Base-by-base conservation (phyloP, 1,284 basidiomycete species). In the Trichosporon inkin region DNA sequence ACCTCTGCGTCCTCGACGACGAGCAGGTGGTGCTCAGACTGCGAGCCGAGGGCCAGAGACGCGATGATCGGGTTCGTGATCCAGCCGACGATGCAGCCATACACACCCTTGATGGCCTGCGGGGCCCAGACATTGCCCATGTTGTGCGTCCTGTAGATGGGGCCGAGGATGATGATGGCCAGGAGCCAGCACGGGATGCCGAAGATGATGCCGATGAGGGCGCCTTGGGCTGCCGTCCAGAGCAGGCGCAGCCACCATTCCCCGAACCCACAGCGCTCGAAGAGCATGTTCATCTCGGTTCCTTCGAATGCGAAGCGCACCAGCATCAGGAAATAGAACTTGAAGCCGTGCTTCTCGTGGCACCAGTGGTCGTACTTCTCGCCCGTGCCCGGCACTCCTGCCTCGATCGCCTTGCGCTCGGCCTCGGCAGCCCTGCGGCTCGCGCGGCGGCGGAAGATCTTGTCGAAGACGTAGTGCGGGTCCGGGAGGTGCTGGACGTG, bases 11-110 rank as follows among this genome's bases (percentile, higher is more conserved):
- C 58, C n/a, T 63, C 59, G 0, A 75, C 63, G 16, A 74, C 67
- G 22, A 78, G 41, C n/a, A 78, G 65, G 62, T 77, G 72, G 60
- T 75, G 69, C 51, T 76, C 74, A 36, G 78, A 72, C 62, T 79
- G 77, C 60, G 71, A 72, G 0, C 78, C 78, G 11, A 79, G 64
- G 1, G 77, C 76, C n/a, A 79, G 58, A 3, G 67, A 57, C 0
- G 78, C 77, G 53, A 79, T 78, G 28, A 79, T 63, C 0, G 78
- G 78, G 65, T 79, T 79, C n/a, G 77, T 78, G 39, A 78, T 59
- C 70, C 73, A 72, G 2, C 77, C 78, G 1, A 76, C 60, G 3
- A 78, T 66, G n/a, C 70, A 70, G 14, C 72, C 78, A 44, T 75
- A 79, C 1, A 78, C 71, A 20, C 62, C 56, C 61, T 78, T 79